A percentile compares a stretch with the other conserved stretches of the same genome.
Evolutionary conservation across 176 grass and related monocot genomes (phyloP).

Genomic region (Hordeum marinum): DNA sequence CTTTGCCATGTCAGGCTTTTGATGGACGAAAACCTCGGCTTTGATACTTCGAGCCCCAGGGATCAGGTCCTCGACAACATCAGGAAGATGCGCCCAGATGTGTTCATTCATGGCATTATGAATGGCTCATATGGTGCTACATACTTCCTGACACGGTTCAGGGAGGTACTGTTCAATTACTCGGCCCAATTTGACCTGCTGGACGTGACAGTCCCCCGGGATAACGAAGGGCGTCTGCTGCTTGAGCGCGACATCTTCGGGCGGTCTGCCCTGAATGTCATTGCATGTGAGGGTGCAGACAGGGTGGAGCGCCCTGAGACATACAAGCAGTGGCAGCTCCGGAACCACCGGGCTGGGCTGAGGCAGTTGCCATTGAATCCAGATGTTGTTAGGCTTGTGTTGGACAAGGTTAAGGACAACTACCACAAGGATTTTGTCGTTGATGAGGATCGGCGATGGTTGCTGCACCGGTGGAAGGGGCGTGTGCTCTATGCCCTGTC

Average conservation of each 20-base stretch:
- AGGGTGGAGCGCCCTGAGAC: constrained; percentile 46
- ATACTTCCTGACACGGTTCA: constrained; percentile 31
- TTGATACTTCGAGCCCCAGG: constrained; percentile 29
- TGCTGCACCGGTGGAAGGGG: constrained; percentile 43
- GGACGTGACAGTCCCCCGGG: constrained; percentile 12
- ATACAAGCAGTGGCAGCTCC: constrained; percentile 32
- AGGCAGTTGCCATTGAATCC: constrained; percentile 21
- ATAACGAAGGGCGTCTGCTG: background rate
- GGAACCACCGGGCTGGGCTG: constrained; percentile 29
- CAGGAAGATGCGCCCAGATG: constrained; percentile 33
- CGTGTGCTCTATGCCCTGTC: constrained; percentile 40
- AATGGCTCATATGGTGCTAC: constrained; percentile 31
- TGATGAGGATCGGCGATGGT: constrained; percentile 35
- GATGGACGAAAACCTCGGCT: constrained; percentile 20
- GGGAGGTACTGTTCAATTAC: constrained; percentile 22
- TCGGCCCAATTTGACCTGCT: constrained; percentile 23
- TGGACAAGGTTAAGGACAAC: constrained; percentile 34
- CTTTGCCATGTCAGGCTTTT: constrained; percentile 17
- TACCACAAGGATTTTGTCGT: constrained; percentile 53
- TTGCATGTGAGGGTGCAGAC: constrained; percentile 40
- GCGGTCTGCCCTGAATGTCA: constrained; percentile 1
- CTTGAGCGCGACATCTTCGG: constrained; percentile 18
- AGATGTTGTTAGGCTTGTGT: constrained; percentile 22
- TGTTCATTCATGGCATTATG: constrained; percentile 45
- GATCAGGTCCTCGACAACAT: constrained; percentile 33